Percentiles rank a stretch among this genome's conserved stretches.
Conservation (phyloP, 2,329 filamentous ascomycete genomes). For the Seiridium unicorne region DNA sequence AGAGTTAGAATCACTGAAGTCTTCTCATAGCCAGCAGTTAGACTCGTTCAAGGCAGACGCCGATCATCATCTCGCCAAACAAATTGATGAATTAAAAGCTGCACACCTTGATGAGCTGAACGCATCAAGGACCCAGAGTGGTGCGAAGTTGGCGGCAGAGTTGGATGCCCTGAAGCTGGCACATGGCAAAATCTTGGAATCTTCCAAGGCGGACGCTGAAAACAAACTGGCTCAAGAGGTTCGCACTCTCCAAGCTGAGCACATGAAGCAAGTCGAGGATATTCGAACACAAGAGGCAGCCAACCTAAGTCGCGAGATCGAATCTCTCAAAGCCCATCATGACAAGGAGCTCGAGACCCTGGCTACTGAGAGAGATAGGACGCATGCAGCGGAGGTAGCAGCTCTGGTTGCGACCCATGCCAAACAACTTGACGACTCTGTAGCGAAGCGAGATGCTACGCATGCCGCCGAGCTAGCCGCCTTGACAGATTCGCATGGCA, state of each 20-base stretch:
- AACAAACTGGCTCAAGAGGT: slow-evolving; percentile 10
- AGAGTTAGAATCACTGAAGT: slow-evolving; percentile 21
- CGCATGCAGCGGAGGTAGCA: slow-evolving; percentile 17
- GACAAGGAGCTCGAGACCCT: slow-evolving; percentile 23
- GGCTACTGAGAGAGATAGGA: slow-evolving; percentile 22
- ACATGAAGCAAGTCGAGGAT: slow-evolving; percentile 4
- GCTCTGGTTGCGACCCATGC: slow-evolving; percentile 24
- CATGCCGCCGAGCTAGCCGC: slow-evolving; percentile 27
- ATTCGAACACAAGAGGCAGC: slow-evolving; percentile 13
- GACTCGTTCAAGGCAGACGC: slow-evolving; percentile 23
- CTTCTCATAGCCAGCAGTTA: slow-evolving; percentile 23
- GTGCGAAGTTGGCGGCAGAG: slow-evolving; percentile 19
- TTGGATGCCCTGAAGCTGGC: slow-evolving; percentile 21
- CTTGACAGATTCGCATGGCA: slow-evolving; percentile 27
- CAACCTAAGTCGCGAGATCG: slow-evolving; percentile 19
- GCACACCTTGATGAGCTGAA: slow-evolving; percentile 4
- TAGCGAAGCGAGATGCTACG: slow-evolving; percentile 24
- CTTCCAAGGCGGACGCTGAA: slow-evolving; percentile 23
- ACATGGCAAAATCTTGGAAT: slow-evolving; percentile 25
- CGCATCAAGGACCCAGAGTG: slow-evolving; percentile 9
- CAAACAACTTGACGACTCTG: slow-evolving; percentile 25
- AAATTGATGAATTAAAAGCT: slow-evolving; percentile 4
- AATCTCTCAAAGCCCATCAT: slow-evolving; percentile 22
- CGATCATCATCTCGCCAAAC: slow-evolving; percentile 16
- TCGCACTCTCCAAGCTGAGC: not conserved